Conservation (phyloP, 805 yeast species). For the Wickerhamomyces sydowiorum region DNA sequence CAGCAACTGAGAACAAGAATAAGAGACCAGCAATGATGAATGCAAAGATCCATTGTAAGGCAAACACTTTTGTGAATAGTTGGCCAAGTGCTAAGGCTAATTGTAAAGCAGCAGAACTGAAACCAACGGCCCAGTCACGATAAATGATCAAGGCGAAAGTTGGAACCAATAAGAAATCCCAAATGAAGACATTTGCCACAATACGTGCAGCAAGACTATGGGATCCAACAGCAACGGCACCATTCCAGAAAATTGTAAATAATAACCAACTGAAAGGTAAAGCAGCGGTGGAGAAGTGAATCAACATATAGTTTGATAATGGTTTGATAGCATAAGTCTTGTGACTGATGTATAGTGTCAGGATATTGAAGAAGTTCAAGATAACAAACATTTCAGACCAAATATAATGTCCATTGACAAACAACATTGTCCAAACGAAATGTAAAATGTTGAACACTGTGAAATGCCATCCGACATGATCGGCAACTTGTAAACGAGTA, state of each 20-base stretch:
- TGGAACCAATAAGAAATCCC: constrained; percentile 73
- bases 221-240: constrained; percentile 55
- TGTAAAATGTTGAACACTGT: constrained; percentile 53
- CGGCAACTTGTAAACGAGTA: constrained; percentile 17
- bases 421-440: constrained; percentile 59
- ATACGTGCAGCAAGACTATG: constrained; percentile 55
- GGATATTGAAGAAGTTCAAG: constrained; percentile 53
- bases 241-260: constrained; percentile 78
- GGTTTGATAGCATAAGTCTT: constrained; percentile 54
- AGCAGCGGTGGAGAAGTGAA: constrained; percentile 64
- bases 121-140: constrained; percentile 69
- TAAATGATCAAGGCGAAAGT: constrained; percentile 47
- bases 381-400: constrained; percentile 53
- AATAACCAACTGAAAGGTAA: constrained; percentile 72
- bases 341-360: constrained; percentile 45
- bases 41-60: constrained; percentile 85
- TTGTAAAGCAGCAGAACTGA: constrained; percentile 49
- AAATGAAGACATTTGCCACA: constrained; percentile 66
- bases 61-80: constrained; percentile 59
- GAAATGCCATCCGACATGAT: constrained; percentile 54
- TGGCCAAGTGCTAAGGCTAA: constrained; percentile 71
- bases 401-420: constrained; percentile 53
- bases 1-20: constrained; percentile 43
- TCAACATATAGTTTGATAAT: constrained; percentile 43
- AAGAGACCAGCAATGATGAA: constrained; percentile 56